Conservation (phyloP, 495 filamentous ascomycete genomes). For the Penicillium argentinense region DNA sequence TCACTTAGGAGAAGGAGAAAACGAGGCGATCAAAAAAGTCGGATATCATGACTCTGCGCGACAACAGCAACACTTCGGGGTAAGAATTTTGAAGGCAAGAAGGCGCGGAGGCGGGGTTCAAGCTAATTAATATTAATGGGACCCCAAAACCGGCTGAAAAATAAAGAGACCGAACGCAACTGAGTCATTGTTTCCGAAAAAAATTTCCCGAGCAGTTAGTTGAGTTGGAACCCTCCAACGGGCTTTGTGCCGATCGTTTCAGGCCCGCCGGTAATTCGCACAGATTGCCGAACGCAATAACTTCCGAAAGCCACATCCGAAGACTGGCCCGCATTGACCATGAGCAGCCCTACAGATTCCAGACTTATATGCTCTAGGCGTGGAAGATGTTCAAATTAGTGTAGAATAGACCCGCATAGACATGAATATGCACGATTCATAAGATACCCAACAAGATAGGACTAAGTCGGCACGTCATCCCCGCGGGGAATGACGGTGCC, state of each 20-base stretch:
- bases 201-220: not conserved
- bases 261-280: constrained; percentile 16
- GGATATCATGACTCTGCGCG: too few species aligned
- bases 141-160: not conserved
- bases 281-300: constrained; percentile 21
- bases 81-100: too few species aligned
- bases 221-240: constrained; percentile 4
- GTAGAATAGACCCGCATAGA: too few species aligned
- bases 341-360: not conserved
- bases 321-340: not conserved
- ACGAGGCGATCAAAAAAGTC: too few species aligned
- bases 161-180: not conserved
- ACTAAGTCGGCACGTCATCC: constrained; percentile 9
- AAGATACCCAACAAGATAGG: too few species aligned
- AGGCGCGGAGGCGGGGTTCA: not conserved
- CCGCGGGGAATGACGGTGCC: constrained; percentile 9
- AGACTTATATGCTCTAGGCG: too few species aligned
- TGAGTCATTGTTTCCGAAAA: constrained; percentile 13
- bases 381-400: too few species aligned
- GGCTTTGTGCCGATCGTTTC: constrained; percentile 15
- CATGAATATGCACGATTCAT: too few species aligned
- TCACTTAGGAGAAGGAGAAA: too few species aligned
- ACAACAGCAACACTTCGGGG: too few species aligned
- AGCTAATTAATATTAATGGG: not conserved
- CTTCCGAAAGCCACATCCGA: constrained; percentile 7